Base-by-base conservation (phyloP, 2,329 filamentous ascomycete species). In the Ophiosphaerella narmari region DNA sequence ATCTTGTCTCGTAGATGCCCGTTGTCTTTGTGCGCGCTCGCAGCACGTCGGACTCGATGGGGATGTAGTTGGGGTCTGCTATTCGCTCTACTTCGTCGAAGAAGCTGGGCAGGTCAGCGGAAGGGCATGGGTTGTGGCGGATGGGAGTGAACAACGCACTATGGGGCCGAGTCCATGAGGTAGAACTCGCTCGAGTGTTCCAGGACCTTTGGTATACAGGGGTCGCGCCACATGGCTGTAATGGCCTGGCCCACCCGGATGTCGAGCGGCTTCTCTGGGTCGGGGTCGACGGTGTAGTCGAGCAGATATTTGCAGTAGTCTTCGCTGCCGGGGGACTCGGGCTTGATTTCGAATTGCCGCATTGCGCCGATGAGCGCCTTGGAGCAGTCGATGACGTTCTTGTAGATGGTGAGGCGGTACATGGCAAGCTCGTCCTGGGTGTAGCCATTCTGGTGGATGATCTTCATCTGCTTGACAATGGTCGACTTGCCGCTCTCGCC, bases 401-500 rank as follows among this genome's bases (percentile, higher is more conserved):
- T 99, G 80, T 96, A 99, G 53, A 99, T 91, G 31, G 94, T 97
- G 55, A 96, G 85, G 52, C 94, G 89, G 78, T 97, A 97, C 72
- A 96, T 88, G 67, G 89, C 89, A 42, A 97, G 82, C 75, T 99
- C 94, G 66, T 97, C 93, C 62, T 91, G 86, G 9, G 90, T 92
- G 76, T 99, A 99, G 54, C 94, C 94, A 77, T 97, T 96, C 67
- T 97, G 88, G 71, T 99, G 94, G 70, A 99, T 97, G 66, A 99
- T 99, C 78, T 97, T 99, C 94, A 99, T 99, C 81, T 99, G 94
- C 77, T 99, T 99, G 63, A 99, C 94, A 67, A 99, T 97, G 8
- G 94, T 99, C 50, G 94, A 97, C 78, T 99, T 99, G 63, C 94
- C 94, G 76, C 93, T 97, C 79, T 99, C 94, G 60, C 94, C 94